Percentiles rank a stretch among this genome's conserved stretches.
Evolutionary conservation across 495 filamentous ascomycete genomes (phyloP).

Genomic region (Polyplosphaeria fusca): DNA sequence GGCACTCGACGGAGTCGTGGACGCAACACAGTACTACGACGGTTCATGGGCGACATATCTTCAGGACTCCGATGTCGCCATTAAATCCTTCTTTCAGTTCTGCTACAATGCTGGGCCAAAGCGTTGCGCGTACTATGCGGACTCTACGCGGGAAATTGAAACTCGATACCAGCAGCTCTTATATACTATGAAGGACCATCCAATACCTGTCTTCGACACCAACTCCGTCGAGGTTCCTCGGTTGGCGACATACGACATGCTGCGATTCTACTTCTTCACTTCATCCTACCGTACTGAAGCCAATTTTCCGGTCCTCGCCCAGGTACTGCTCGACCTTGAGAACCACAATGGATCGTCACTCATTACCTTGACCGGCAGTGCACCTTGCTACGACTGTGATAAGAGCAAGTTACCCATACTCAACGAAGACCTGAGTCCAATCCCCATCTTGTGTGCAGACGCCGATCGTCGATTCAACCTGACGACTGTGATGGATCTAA

Average conservation of each 20-base stretch:
- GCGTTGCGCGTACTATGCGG: constrained; percentile 7
- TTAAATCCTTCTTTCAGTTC: constrained; percentile 6
- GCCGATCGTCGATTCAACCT: neutral
- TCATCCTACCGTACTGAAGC: neutral
- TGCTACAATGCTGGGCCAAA: constrained; percentile 13
- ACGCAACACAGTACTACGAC: constrained; percentile 37
- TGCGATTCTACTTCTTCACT: neutral
- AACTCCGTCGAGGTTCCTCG: neutral
- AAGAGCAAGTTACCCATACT: neutral
- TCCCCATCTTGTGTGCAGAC: neutral
- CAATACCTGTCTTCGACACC: neutral
- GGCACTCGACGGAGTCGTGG: constrained; percentile 53
- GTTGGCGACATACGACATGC: neutral
- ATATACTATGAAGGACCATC: neutral
- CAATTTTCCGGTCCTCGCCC: neutral
- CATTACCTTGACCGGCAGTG: neutral
- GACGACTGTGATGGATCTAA: neutral
- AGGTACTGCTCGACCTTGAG: neutral
- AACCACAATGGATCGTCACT: neutral
- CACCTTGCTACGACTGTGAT: neutral
- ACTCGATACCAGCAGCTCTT: constrained; percentile 27
- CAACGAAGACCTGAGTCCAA: neutral
- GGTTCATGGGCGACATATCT: neutral
- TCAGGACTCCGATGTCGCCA: constrained; percentile 1
- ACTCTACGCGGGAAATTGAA: constrained; percentile 43